phyloP scores from a whole-genome alignment of 2,329 filamentous ascomycete species.

The Cordyceps farinosa region DNA sequence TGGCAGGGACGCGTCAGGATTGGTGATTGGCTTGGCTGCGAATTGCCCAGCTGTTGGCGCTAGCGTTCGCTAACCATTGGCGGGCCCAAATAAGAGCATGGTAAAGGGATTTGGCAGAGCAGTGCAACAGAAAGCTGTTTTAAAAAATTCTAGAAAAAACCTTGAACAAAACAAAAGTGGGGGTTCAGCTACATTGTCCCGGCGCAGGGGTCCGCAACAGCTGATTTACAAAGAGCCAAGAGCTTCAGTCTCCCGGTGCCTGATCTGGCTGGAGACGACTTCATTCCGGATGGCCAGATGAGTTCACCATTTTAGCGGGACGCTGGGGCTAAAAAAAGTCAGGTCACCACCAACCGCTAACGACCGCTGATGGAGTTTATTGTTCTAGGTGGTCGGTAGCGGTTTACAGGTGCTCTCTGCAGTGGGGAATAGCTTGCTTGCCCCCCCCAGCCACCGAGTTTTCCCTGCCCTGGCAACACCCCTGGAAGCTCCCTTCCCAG shows the following conservation, averaged over 20 bases:
- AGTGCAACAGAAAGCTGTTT: not conserved
- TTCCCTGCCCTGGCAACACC: constrained; percentile 3
- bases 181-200: not conserved
- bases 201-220: not conserved
- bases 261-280: not conserved
- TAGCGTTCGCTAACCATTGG: not conserved
- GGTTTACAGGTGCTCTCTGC: not conserved
- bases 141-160: not conserved
- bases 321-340: not conserved
- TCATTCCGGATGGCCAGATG: not conserved
- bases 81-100: not conserved
- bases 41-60: not conserved
- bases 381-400: not conserved
- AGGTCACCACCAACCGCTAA: not conserved
- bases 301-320: not conserved
- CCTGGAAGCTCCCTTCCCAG: not conserved
- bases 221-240: not conserved
- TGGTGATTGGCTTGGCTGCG: constrained; percentile 2
- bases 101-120: too few species aligned
- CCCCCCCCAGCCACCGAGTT: constrained; percentile 7
- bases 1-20: constrained; percentile 1
- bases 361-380: not conserved
- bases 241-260: not conserved
- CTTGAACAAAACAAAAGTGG: too few species aligned
- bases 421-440: not conserved